phyloP scores from a whole-genome alignment of 1,139 yeast species.

The Blastobotrys capitulatus region DNA sequence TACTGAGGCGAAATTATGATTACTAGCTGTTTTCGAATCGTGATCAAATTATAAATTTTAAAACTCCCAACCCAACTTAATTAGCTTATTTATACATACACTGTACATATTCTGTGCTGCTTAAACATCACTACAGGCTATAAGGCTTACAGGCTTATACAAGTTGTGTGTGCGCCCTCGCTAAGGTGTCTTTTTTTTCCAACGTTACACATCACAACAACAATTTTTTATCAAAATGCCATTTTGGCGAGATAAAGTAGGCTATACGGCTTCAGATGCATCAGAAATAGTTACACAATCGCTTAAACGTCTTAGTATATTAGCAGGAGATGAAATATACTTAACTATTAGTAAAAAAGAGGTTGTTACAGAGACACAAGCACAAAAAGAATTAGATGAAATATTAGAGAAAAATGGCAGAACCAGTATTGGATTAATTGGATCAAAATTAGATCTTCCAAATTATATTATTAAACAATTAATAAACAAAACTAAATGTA shows the following conservation, averaged over 20 bases:
- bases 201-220: too few species aligned
- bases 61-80: too few species aligned
- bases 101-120: too few species aligned
- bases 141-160: too few species aligned
- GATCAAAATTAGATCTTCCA: conserved; percentile 17
- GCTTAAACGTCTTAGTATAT: conserved; percentile 11
- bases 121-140: too few species aligned
- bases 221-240: neutral
- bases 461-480: conserved; percentile 10
- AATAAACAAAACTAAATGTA: neutral
- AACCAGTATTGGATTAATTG: conserved; percentile 18
- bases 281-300: conserved; percentile 16
- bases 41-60: too few species aligned
- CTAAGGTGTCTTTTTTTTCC: too few species aligned
- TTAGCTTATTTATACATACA: too few species aligned
- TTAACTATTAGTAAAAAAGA: conserved; percentile 15
- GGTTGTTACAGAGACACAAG: conserved; percentile 19
- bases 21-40: too few species aligned
- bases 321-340: conserved; percentile 18
- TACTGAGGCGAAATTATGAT: too few species aligned
- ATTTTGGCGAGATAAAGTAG: conserved; percentile 10
- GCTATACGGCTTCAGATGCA: conserved; percentile 19
- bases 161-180: too few species aligned
- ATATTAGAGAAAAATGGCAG: conserved; percentile 15
- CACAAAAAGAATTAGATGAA: conserved; percentile 16